Base-by-base conservation (phyloP, 2,329 filamentous ascomycete species). In the Ilyonectria mors-panacis region DNA sequence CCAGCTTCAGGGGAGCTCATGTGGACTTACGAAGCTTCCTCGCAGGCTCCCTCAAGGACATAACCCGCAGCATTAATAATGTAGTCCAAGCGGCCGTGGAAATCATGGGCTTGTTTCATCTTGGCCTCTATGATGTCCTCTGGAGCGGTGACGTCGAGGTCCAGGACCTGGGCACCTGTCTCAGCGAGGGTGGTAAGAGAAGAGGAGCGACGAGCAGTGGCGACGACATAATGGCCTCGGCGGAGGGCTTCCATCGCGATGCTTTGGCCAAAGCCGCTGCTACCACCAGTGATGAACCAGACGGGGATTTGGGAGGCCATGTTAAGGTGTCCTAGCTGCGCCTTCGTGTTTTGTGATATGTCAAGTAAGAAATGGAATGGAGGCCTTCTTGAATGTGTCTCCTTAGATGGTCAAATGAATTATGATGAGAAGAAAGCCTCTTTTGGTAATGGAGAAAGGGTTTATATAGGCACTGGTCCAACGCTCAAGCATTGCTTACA, bases 241-340 rank as follows among this genome's bases (percentile, higher is more conserved):
- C 73, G 72, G 51, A 85, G 81, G 44, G 80, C 81, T 39, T 81
- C 78, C 13, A 82, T 78, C 35, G 81, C 80, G 4, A 86, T 78
- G 68, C 81, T 78, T 37, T 81, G 77, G 26, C 85, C 85, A 68
- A 87, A 81, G 64, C 85, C 84, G 9, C 78, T 79, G 54, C 81
- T 82, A 6, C 81, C 79, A n/a, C 83, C 84, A 15, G 81, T 85
- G 67, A 86, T 84, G 72, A 86, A 81, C 83, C 83, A 86, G 15
- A 85, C 81, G 4, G 68, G 63, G 54, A 70, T 44, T 37, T 81
- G 67, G 4, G 62, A 60, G 28, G 58, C 28, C 67, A 71, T 70
- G 33, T 17, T 59, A n/a, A 9, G 6, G 6, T 17, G 8, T n/a
- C 8, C 47, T 13, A 12, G 28, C 10, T 59, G 4, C 39, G 13